Conservation (phyloP, 2,329 filamentous ascomycete genomes). For the Stachybotrys chartarum region DNA sequence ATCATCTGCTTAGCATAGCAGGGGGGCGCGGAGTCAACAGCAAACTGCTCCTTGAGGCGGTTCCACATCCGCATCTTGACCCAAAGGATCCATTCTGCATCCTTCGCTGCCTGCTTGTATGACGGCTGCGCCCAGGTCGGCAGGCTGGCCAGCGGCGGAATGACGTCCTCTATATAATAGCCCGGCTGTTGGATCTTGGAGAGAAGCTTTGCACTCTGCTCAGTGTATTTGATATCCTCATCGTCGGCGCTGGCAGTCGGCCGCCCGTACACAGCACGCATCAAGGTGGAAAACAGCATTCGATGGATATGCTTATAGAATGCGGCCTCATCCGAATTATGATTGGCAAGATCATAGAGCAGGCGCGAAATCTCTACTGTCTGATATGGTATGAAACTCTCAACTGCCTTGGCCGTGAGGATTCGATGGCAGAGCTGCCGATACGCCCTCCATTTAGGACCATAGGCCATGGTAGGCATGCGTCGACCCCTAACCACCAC, state of each 20-base stretch:
- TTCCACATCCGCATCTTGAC: neutral
- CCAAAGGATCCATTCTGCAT: neutral
- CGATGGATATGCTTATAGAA: constrained; percentile 7
- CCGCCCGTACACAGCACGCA: constrained; percentile 2
- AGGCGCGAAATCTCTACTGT: constrained; percentile 7
- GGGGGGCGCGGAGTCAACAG: too few species aligned
- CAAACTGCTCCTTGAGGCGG: neutral
- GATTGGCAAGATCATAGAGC: constrained; percentile 3
- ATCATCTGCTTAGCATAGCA: neutral
- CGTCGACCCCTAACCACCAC: constrained; percentile 3
- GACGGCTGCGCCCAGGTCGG: neutral
- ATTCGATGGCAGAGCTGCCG: constrained; percentile 3
- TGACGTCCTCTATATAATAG: neutral
- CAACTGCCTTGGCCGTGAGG: constrained; percentile 4
- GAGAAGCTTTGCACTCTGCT: neutral
- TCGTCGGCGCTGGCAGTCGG: constrained; percentile 2
- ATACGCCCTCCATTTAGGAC: constrained; percentile 6
- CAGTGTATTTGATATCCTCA: constrained; percentile 1
- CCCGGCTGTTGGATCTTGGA: neutral
- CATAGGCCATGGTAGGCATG: constrained; percentile 3
- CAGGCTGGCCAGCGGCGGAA: neutral
- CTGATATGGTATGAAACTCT: constrained; percentile 3
- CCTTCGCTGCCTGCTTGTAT: neutral
- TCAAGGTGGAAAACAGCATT: constrained; percentile 1
- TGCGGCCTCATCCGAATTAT: constrained; percentile 1